These are phyloP conservation scores for Phellopilus nigrolimitatus DNA, from an alignment of 1,284 basidiomycete species.

Conservation along the genomic window DNA sequence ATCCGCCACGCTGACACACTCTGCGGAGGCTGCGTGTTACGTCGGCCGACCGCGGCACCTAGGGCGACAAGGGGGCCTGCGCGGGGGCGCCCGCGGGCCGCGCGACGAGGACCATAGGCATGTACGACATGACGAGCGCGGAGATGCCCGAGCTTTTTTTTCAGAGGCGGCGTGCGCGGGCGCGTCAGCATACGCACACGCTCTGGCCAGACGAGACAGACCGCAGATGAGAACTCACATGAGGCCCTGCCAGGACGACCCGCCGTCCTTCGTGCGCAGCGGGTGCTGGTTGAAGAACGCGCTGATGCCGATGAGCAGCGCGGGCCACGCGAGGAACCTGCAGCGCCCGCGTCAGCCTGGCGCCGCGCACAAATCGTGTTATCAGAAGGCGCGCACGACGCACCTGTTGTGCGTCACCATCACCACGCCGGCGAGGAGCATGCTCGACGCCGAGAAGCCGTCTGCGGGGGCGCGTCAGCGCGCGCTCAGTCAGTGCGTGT, in stretches of 20 bases:
- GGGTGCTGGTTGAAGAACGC: conserved; percentile 65
- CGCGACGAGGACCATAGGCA: conserved; percentile 4
- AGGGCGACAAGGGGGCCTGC: neutral
- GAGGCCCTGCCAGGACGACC: conserved; percentile 20
- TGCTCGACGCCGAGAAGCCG: conserved; percentile 52
- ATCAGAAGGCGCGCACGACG: conserved; percentile 31
- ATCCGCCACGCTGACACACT: no score
- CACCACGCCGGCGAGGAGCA: conserved; percentile 71
- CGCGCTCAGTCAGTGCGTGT: neutral
- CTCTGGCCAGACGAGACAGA: conserved; percentile 4
- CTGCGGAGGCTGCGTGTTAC: no score
- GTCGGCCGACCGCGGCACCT: no score
- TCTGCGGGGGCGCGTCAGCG: neutral
- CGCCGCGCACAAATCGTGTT: conserved; percentile 12
- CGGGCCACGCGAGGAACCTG: conserved; percentile 66
- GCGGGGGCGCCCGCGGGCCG: neutral
- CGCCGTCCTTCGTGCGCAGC: conserved; percentile 69
- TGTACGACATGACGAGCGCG: conserved; percentile 3
- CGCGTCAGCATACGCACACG: no score
- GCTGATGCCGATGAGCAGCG: conserved; percentile 57
- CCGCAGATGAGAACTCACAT: neutral
- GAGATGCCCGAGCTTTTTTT: conserved; percentile 5
- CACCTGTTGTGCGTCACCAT: conserved; percentile 75
- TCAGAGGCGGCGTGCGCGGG: neutral
- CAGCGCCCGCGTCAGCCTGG: conserved; percentile 44